Base-by-base conservation (phyloP, 768 basidiomycete genomes). In the Coprinopsis marcescibilis region DNA sequence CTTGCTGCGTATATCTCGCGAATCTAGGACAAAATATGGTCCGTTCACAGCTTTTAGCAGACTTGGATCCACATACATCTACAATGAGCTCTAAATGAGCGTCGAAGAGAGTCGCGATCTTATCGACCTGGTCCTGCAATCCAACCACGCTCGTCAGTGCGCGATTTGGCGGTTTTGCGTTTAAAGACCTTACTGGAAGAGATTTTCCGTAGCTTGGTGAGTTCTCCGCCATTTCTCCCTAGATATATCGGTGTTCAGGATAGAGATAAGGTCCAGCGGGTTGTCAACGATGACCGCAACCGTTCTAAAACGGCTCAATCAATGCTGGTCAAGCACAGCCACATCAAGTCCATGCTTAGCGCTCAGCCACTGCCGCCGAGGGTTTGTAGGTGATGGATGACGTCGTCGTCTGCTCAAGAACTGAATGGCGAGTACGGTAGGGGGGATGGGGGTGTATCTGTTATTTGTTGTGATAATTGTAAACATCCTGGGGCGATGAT, bases 91-190 rank as follows among this genome's bases (percentile, higher is more conserved):
- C 77, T n/a, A 88, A 68, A 58, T 87, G 83, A 15, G 75, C 69
- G 53, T 84, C 80, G 52, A 83, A 78, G 13, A 78, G 58, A 20
- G 57, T 60, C 10, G 73, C 65, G 48, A 89, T 76, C 45, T 74
- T 69, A 41, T 87, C 83, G 15, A 84, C 79, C 68, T 87, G 85
- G 58, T 87, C 86, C 85, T 89, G 55, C 49, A n/a, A 53, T 32
- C 30, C 32, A 46, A 27, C 33, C 23, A 35, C 42, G 39, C 48
- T 48, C 35, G 38, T 36, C 41, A 17, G 37, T 45, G 23, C 36
- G 30, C 36, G 8, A 43, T 29, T 19, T n/a, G n/a, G n/a, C n/a
- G n/a, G 26, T 35, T 4, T 20, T 21, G 10, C 15, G 39, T 14
- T 19, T 4, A 19, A 15, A 27, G 36, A 21, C 14, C 23, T 27